Percentiles rank a stretch among this genome's conserved stretches.
phyloP scores from a whole-genome alignment of 1,139 yeast species.

The Ashbya aceris region DNA sequence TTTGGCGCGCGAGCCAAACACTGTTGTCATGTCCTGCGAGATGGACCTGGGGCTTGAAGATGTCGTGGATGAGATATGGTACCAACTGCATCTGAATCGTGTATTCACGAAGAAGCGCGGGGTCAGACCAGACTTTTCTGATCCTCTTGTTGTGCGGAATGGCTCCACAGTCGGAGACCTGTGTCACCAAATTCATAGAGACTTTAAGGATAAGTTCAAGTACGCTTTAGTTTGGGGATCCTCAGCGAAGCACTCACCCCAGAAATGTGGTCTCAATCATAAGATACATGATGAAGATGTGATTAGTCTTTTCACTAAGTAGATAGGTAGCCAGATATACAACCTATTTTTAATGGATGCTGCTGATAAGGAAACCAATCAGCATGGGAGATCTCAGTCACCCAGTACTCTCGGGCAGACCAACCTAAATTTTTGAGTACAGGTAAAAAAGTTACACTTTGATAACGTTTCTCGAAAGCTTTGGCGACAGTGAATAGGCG shows the following conservation, averaged over 20 bases:
- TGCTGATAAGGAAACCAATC: too few species aligned
- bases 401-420: not conserved
- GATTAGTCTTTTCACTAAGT: constrained; percentile 76
- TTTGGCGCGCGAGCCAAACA: constrained; percentile 82
- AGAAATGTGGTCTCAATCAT: constrained; percentile 85
- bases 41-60: constrained; percentile 79
- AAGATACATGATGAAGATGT: constrained; percentile 89
- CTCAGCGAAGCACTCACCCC: constrained; percentile 92
- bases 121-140: constrained; percentile 65
- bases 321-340: constrained; percentile 1
- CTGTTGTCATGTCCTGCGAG: constrained; percentile 90
- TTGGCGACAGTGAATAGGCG: too few species aligned
- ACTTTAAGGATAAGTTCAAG: constrained; percentile 83
- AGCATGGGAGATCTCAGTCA: too few species aligned
- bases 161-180: constrained; percentile 74
- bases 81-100: constrained; percentile 68
- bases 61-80: constrained; percentile 88
- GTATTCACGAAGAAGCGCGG: constrained; percentile 87
- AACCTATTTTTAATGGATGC: too few species aligned
- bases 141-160: constrained; percentile 84
- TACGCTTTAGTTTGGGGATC: constrained; percentile 97
- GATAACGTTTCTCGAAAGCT: too few species aligned
- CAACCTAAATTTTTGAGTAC: too few species aligned
- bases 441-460: too few species aligned
- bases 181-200: constrained; percentile 88